Base-by-base conservation (phyloP, 768 basidiomycete genomes). In the Tylopilus sp. region DNA sequence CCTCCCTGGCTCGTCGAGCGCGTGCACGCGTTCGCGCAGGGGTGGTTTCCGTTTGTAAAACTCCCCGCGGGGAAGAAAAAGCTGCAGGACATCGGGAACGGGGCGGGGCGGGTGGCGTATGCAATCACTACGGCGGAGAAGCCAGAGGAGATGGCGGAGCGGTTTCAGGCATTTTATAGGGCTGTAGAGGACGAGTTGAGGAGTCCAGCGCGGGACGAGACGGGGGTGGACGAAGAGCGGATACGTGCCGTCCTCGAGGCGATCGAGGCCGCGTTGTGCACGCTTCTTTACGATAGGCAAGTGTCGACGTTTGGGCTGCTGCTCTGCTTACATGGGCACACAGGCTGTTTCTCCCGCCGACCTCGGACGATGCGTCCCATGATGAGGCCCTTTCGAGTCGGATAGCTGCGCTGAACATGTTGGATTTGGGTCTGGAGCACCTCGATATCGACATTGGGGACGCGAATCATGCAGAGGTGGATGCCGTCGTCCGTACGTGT, bases 351-450 rank as follows among this genome's bases (percentile, higher is more conserved):
- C 79, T 85, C 48, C 90, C 88, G 2, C 76, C 84, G 3, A 81
- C 81, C 19, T 76, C 81, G n/a, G 81, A 84, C 47, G 96, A 99
- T 62, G 76, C 81, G 0, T 86, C 85, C 1, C 95, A 97, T 65
- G 94, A 99, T 65, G 91, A 92, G 62, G 88, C 92, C 0, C 75
- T 99, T 4, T 84, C 94, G 0, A 89, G 85, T 63, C 84, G 95
- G 6, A 85, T 98, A 16, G 92, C 92, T 14, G 95, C 94, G 1
- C 76, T 99, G 41, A 94, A 95, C 59, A 82, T 94, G 78, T 76
- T 98, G 2, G 96, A 98, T 67, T 75, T 99, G 0, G 80, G 85
- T 3, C 74, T 98, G 11, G 86, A 88, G 34, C 94, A 98, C 71
- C 81, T 99, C 1, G 96, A 95, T 16, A 79, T 98, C 10, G 85